phyloP scores from a whole-genome alignment of 2,329 filamentous ascomycete genomes.

The Stromatinia cepivora region DNA sequence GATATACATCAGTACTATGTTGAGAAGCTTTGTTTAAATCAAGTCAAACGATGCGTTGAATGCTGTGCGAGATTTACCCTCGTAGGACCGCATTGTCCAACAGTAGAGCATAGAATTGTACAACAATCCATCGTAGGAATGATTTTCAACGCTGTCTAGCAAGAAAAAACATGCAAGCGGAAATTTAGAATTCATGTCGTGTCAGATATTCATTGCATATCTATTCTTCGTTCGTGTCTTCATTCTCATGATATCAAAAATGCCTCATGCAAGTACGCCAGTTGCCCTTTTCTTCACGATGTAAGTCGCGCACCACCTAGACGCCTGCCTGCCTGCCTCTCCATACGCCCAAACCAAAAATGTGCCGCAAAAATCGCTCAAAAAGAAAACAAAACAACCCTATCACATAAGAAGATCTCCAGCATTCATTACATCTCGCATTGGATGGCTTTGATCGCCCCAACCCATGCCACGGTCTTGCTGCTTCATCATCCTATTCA shows the following conservation, averaged over 20 bases:
- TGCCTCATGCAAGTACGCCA: conserved; percentile 11
- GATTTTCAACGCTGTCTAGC: not conserved
- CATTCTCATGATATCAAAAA: conserved; percentile 18
- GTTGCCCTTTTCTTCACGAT: conserved; percentile 4
- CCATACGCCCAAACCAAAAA: conserved; percentile 16
- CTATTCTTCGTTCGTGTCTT: conserved; percentile 20
- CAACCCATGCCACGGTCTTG: conserved; percentile 19
- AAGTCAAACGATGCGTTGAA: no score
- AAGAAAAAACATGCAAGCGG: not conserved
- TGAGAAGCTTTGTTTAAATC: no score
- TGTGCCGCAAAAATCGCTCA: not conserved
- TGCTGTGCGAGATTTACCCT: not conserved
- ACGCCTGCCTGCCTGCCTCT: not conserved
- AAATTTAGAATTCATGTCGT: not conserved
- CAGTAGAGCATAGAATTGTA: not conserved
- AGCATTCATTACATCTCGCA: conserved; percentile 25
- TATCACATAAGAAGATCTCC: conserved; percentile 27
- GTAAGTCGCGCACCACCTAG: conserved; percentile 13
- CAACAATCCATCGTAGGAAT: not conserved
- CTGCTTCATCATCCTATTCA: conserved; percentile 11
- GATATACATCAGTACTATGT: not conserved
- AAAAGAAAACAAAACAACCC: not conserved
- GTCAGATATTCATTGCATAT: conserved; percentile 7
- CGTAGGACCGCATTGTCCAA: not conserved
- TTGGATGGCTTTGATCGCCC: conserved; percentile 5